Evolutionary conservation across 805 yeast species (phyloP).

Genomic region (Schwanniomyces vanrijiae): DNA sequence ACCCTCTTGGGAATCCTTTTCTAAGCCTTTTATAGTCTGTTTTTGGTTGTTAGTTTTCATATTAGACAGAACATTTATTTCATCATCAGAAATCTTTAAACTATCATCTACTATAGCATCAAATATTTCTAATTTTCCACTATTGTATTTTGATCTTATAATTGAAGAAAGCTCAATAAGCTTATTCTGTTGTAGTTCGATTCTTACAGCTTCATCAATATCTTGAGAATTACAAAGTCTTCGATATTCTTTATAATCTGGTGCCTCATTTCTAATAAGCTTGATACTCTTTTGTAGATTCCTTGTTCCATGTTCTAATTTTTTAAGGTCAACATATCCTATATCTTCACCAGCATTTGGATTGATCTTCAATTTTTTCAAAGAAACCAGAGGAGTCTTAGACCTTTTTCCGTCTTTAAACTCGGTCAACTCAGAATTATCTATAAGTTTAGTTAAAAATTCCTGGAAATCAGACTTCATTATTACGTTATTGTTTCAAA

Average conservation of each 20-base stretch:
- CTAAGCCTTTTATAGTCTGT: not conserved
- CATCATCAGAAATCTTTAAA: slow-evolving; percentile 17
- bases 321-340: slow-evolving; percentile 39
- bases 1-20: not conserved
- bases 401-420: not conserved
- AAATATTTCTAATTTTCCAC: slow-evolving; percentile 51
- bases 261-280: slow-evolving; percentile 55
- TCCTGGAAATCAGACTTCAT: not conserved
- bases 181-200: slow-evolving; percentile 52
- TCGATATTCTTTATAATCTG: slow-evolving; percentile 46
- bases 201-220: slow-evolving; percentile 43
- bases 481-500: not conserved
- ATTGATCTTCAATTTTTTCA: not conserved
- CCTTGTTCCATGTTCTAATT: slow-evolving; percentile 39
- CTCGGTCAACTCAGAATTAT: not conserved
- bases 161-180: slow-evolving; percentile 60
- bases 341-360: not conserved
- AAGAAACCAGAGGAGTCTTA: not conserved
- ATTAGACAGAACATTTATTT: not conserved
- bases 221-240: slow-evolving; percentile 26
- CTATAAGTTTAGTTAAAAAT: not conserved
- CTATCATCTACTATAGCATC: slow-evolving; percentile 53
- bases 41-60: not conserved
- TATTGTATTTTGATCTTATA: slow-evolving; percentile 52
- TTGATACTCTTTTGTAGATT: slow-evolving; percentile 51